Evolutionary conservation across 2,329 filamentous ascomycete genomes (phyloP), one percentile per base, ranked within the genome.

Genomic region (Elsinoe necatrix): DNA sequence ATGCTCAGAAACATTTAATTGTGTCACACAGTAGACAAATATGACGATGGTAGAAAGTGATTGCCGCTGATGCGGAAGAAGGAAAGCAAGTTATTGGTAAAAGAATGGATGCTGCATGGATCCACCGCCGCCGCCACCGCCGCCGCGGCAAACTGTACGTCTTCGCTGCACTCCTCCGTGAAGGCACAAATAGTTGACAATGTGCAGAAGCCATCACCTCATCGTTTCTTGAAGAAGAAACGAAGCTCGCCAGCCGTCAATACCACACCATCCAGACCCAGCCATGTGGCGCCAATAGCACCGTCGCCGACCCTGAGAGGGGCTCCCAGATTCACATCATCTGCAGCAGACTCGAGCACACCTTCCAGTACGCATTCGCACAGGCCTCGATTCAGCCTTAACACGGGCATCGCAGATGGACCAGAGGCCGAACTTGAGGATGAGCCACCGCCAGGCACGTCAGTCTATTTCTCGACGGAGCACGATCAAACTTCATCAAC

Each of bases 121-220:
- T 52, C 48, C 45, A 6, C 52, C 54, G 54, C 54, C 54, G 48
- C 54, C 54, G 48, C 54, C 42, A 25, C 54, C 54, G 41, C 54
- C 54, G 12, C 25, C 35, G 35, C 37, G 39, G 23, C 52, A 31
- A n/a, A 20, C 52, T 6, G 52, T 55, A 9, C 12, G 52, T 34
- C n/a, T 16, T 42, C 1, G 2, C 8, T 20, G 12, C 12, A 18
- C 2, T 18, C 18, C 31, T 27, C 2, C 5, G 9, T 29, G 16
- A 12, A 16, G 20, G 12, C 31, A 14, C 29, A 16, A 27, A 25
- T 9, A 23, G 6, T 43, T 11, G 18, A 12, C n/a, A 12, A 21
- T 34, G 4, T 20, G 20, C 16, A 56, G 54, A 56, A 56, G 27
- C 54, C 39, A 37, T 56, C 54, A 9, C 54, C 54, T 34, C 54